Evolutionary conservation across 768 basidiomycete genomes (phyloP), one percentile per base, ranked within the genome.

Genomic region (Amanita jacksonii): DNA sequence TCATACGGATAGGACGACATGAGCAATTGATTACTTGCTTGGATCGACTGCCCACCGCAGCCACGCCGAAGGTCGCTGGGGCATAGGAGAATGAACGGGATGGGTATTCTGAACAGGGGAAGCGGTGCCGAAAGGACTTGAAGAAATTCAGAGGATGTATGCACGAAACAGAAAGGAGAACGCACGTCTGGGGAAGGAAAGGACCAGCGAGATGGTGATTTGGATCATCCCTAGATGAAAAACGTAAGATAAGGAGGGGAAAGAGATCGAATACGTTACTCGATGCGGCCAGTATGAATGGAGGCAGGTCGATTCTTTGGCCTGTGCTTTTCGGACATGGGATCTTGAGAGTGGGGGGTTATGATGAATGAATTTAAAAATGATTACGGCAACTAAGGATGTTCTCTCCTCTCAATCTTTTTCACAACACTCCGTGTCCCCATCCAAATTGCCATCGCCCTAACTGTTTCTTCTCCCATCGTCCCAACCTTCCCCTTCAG

Each of bases 21-120:
- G 27, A 28, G 27, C 7, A 28, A n/a, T n/a, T 8, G 23, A 13
- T 35, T 8, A 68, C 74, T 43, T 39, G 84, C 89, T 58, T 6
- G 90, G 89, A 16, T 84, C 68, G 13, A 83, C 61, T 45, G 81
- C 79, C 91, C 91, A 94, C 52, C 76, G 67, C 69, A 56, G 67
- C 60, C 75, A 74, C 62, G 61, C 52, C 5, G 62, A 58, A 19
- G 64, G 54, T 1, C 34, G 54, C 12, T 41, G 52, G 19, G 43
- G 49, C 16, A 44, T 28, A 2, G 50, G 27, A 39, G 15, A 52
- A 48, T 10, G 71, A 67, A 0, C 69, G 69, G 30, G 52, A 36
- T 20, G 57, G 57, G 24, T 66, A 60, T n/a, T n/a, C n/a, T n/a
- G n/a, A n/a, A 57, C 54, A 10, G 68, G 65, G 10, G 68, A 63